Evolutionary conservation across 768 basidiomycete species (phyloP), one percentile per base, ranked within the genome.

Genomic region (Lactarius psammicola): DNA sequence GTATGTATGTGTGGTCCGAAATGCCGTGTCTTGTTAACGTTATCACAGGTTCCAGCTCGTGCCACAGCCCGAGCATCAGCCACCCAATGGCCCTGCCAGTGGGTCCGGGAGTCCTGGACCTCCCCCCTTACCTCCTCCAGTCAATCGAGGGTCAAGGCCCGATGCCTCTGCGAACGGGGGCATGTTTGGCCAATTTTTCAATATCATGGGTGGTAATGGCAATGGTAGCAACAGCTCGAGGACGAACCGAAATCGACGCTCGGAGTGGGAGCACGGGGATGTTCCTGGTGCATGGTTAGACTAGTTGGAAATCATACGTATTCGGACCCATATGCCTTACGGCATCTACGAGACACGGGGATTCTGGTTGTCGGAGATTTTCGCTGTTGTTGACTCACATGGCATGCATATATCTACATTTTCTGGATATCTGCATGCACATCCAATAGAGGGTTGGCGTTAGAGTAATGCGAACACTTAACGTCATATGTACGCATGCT

Each of bases 1-100:
- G 89, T 90, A 73, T 26, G 85, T 70, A 33, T 56, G 40, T n/a
- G 30, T 26, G 46, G 18, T 60, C 55, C 42, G 40, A 34, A 36
- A 9, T 38, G 54, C 59, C 11, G 4, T 17, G 15, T 23, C 28
- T 13, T 57, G n/a, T 68, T 49, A 60, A 74, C 38, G 33, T 63
- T 40, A 10, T 28, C 33, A 55, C 66, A 91, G 89, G 69, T 78
- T 85, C 72, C 85, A 88, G 55, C 78, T 92, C 3, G 77, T 90
- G 15, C 81, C 88, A 26, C 90, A 92, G 72, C 88, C 89, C 64
- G 61, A 42, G 30, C 51, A 62, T 36, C 23, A 54, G 6, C 61
- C 66, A 9, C 56, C 66, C 31, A 38, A 63, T 13, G 57, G 42
- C n/a, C 40, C 51, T 13, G 56, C 66, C 34, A 67, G 66, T 67